A percentile compares a stretch with the other conserved stretches of the same genome.
Evolutionary conservation across 371 early-diverging fungal species (phyloP).

Genomic region (Globomyces sp.): DNA sequence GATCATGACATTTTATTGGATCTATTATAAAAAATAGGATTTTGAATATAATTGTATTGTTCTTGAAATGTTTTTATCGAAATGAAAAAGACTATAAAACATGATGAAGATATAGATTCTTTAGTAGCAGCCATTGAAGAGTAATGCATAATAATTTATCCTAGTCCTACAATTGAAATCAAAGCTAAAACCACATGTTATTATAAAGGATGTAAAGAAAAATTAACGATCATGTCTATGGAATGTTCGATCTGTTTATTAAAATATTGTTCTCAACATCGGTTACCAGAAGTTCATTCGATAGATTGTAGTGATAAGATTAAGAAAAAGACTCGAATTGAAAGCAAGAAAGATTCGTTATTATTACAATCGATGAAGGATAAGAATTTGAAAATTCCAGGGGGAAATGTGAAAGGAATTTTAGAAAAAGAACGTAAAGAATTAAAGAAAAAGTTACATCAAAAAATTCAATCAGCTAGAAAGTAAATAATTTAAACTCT

Average conservation of each 20-base stretch:
- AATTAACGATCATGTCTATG: constrained; percentile 10
- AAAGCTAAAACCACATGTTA: constrained; percentile 9
- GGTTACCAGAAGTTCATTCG: constrained; percentile 15
- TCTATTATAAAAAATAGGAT: too few species aligned
- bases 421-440: constrained; percentile 14
- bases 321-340: constrained; percentile 4
- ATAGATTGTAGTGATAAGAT: not conserved
- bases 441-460: constrained; percentile 1
- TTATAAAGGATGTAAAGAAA: constrained; percentile 11
- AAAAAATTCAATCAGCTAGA: constrained; percentile 13
- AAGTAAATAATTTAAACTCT: constrained; percentile 9
- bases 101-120: not conserved
- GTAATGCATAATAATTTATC: not conserved
- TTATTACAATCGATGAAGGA: constrained; percentile 9
- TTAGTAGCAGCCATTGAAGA: constrained; percentile 13
- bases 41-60: too few species aligned
- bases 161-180: not conserved
- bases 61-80: too few species aligned
- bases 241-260: constrained; percentile 5
- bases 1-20: too few species aligned
- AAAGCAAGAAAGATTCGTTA: constrained; percentile 8
- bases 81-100: not conserved
- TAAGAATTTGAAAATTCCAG: constrained; percentile 1
- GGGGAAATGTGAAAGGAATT: not conserved
- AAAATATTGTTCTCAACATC: constrained; percentile 12